phyloP scores from a whole-genome alignment of 2,329 filamentous ascomycete genomes.

The Trichophaea hybrida region DNA sequence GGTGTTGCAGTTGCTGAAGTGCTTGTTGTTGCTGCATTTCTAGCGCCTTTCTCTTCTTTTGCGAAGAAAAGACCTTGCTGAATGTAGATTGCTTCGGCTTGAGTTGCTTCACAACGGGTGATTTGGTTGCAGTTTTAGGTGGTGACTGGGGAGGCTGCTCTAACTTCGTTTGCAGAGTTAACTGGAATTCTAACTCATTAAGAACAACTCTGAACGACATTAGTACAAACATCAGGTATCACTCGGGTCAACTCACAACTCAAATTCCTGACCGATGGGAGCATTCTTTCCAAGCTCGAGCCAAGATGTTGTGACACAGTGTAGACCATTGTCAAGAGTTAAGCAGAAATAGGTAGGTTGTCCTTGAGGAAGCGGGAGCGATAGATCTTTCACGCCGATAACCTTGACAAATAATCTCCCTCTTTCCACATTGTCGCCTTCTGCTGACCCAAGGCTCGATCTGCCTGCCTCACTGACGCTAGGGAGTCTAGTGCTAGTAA shows the following conservation, averaged over 20 bases:
- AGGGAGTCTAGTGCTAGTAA: conserved; percentile 37
- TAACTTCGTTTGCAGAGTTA: conserved; percentile 90
- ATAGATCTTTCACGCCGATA: conserved; percentile 91
- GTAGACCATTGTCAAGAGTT: conserved; percentile 93
- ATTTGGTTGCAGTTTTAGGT: conserved; percentile 16
- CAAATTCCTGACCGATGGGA: conserved; percentile 94
- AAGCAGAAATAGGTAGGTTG: conserved; percentile 90
- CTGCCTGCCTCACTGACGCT: conserved; percentile 48
- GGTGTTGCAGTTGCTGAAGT: conserved; percentile 56
- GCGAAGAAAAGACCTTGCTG: conserved; percentile 81
- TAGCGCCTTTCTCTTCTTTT: conserved; percentile 91
- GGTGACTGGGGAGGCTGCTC: conserved; percentile 53
- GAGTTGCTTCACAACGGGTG: conserved; percentile 45
- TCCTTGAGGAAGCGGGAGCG: conserved; percentile 76
- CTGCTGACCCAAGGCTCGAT: conserved; percentile 34
- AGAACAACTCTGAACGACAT: conserved; percentile 51
- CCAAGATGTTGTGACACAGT: conserved; percentile 95
- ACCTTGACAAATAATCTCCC: conserved; percentile 95
- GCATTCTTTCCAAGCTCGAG: conserved; percentile 82
- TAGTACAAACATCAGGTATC: neutral
- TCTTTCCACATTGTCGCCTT: conserved; percentile 69
- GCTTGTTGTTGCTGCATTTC: conserved; percentile 58
- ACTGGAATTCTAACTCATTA: conserved; percentile 95
- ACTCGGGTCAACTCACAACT: conserved; percentile 40
- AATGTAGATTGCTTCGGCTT: conserved; percentile 75